Evolutionary conservation across 73 alveolate species (phyloP).

Genomic region (Stentor roeselii): DNA sequence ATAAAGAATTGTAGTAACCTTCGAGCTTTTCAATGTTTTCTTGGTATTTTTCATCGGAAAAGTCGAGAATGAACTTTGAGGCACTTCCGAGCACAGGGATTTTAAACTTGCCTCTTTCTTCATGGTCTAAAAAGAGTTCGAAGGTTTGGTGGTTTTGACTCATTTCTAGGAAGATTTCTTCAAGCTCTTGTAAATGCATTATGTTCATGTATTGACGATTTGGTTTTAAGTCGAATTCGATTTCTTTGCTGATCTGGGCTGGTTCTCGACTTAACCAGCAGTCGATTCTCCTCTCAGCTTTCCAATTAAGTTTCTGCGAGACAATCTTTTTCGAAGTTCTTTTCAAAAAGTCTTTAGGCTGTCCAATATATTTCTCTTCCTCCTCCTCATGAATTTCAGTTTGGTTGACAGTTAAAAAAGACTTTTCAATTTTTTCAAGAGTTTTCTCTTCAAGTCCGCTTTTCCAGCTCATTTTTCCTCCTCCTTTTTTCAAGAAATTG

Average conservation of each 20-base stretch:
- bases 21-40: conserved; percentile 1
- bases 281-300: conserved; percentile 18
- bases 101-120: not conserved
- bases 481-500: not conserved
- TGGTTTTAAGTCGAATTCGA: too few species aligned
- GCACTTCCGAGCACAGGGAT: not conserved
- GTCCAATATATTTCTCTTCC: not conserved
- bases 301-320: conserved; percentile 7
- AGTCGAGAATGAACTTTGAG: not conserved
- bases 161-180: not conserved
- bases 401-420: not conserved
- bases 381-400: not conserved
- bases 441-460: not conserved
- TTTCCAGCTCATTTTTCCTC: conserved; percentile 1
- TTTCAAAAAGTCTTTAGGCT: conserved; percentile 1
- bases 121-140: not conserved
- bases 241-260: not conserved
- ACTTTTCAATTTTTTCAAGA: not conserved
- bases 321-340: not conserved
- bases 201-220: not conserved
- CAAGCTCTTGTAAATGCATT: not conserved
- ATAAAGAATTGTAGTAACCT: not conserved
- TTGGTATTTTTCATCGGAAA: conserved; percentile 10
- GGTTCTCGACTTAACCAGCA: conserved; percentile 9
- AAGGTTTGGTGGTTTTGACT: not conserved